Evolutionary conservation across 164 flowering plant species (phyloP).

Genomic region (Vitis cinerea): DNA sequence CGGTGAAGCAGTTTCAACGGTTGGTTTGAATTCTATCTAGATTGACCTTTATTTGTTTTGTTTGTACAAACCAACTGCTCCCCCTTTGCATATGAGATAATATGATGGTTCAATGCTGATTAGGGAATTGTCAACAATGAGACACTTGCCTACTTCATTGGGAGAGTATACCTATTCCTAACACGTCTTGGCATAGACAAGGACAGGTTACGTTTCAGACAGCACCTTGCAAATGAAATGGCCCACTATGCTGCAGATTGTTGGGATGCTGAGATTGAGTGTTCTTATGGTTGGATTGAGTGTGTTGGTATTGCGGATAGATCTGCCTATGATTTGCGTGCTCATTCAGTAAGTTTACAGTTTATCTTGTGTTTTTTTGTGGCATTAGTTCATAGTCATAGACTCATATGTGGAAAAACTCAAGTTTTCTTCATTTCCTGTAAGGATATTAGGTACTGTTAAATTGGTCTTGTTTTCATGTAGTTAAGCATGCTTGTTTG

Average conservation of each 20-base stretch:
- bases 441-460: too few species aligned
- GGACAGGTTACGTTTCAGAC: slow-evolving; percentile 82
- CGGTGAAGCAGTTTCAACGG: slow-evolving; percentile 86
- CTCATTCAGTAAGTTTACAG: slow-evolving; percentile 68
- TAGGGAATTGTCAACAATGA: slow-evolving; percentile 94
- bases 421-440: too few species aligned
- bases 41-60: background rate
- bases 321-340: slow-evolving; percentile 88
- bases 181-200: slow-evolving; percentile 84
- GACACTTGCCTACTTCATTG: slow-evolving; percentile 93
- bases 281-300: slow-evolving; percentile 97
- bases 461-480: too few species aligned
- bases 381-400: too few species aligned
- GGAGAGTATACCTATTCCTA: slow-evolving; percentile 88
- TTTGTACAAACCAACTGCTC: background rate
- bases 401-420: too few species aligned
- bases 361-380: background rate
- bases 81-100: background rate
- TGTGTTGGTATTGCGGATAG: slow-evolving; percentile 99
- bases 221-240: slow-evolving; percentile 98
- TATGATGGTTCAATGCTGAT: background rate
- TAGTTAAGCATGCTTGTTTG: too few species aligned
- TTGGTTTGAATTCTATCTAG: slow-evolving; percentile 18
- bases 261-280: slow-evolving; percentile 99
- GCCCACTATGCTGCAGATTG: slow-evolving; percentile 99